Base-by-base conservation (phyloP, 2,329 filamentous ascomycete species). In the Aquanectria penicillioides region DNA sequence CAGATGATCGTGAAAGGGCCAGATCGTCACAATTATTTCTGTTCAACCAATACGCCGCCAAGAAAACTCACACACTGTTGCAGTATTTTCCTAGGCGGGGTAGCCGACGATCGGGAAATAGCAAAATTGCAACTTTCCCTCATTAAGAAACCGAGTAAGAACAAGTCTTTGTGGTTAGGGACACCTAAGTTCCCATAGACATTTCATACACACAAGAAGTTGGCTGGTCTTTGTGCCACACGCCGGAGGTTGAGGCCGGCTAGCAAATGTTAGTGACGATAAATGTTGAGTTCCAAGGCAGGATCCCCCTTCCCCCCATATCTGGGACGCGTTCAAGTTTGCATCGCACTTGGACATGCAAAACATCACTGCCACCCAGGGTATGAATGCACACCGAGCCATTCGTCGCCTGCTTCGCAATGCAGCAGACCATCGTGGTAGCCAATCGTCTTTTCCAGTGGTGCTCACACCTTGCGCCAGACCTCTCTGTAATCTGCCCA, bases 401-500 rank as follows among this genome's bases (percentile, higher is more conserved):
- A 36, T 20, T 17, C 40, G 43, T 46, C 55, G 23, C 15, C 37
- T 53, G 43, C 37, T 63, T 41, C 38, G 18, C 48, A 13, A 38
- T 22, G 47, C 20, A 46, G 29, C 13, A 28, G 15, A 31, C 18
- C 26, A 44, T 29, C 38, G 48, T 17, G 29, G 26, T 29, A 31
- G n/a, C 43, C 33, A 59, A 44, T 38, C n/a, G 34, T 36, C 52
- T 28, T 9, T 49, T 50, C 17, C 58, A 33, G 20, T 43, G 23
- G 44, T 34, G 28, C 26, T 70, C 52, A 73, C 50, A 77, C 66
- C 66, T 79, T 73, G 57, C 78, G 79, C 84, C 83, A 87, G 15
- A 83, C 73, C 52, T 87, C 84, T 70, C 74, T 78, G 67, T 88
- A 88, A 63, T 74, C 76, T 41, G 85, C 83, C 85, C 85, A 88